These are phyloP conservation scores for Aquilaria malaccensis DNA, from an alignment of 345 rosid species.

Conservation along the genomic window DNA sequence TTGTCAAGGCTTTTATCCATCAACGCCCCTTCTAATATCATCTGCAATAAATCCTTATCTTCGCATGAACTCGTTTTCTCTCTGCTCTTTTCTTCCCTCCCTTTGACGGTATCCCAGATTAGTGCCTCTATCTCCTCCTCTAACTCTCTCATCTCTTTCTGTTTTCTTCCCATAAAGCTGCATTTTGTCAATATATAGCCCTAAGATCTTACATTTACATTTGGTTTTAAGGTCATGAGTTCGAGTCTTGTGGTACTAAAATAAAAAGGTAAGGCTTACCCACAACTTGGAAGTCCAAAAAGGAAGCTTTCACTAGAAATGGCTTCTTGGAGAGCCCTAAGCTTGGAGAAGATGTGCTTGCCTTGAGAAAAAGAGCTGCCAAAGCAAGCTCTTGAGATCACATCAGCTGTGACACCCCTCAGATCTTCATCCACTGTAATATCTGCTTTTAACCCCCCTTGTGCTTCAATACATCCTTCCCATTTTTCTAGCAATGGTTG, in stretches of 20 bases:
- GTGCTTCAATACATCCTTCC: slow-evolving; percentile 29
- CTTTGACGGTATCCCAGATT: slow-evolving; percentile 69
- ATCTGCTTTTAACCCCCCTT: slow-evolving; percentile 25
- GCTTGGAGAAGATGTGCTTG: slow-evolving; percentile 42
- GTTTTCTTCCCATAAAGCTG: slow-evolving; percentile 32
- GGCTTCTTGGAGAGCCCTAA: slow-evolving; percentile 32
- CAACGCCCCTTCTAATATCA: slow-evolving; percentile 56
- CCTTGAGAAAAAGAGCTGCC: slow-evolving; percentile 49
- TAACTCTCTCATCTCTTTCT: slow-evolving; percentile 29
- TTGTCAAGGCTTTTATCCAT: slow-evolving; percentile 23
- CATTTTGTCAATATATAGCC: not conserved
- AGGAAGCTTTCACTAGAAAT: slow-evolving; percentile 26
- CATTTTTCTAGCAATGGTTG: slow-evolving; percentile 43
- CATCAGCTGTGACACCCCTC: slow-evolving; percentile 38
- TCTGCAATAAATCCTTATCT: slow-evolving; percentile 60
- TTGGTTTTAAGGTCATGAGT: no score
- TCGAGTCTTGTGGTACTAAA: no score
- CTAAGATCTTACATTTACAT: no score
- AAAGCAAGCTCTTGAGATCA: slow-evolving; percentile 48
- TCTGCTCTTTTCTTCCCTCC: slow-evolving; percentile 31
- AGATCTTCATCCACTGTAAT: slow-evolving; percentile 38
- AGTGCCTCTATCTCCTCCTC: slow-evolving; percentile 55
- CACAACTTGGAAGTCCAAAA: slow-evolving; percentile 14
- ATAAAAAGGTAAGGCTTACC: slow-evolving; percentile 9
- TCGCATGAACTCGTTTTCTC: slow-evolving; percentile 15